phyloP scores from a whole-genome alignment of 192 early-diverging fungal species.

The Rhizophagus prolifer region DNA sequence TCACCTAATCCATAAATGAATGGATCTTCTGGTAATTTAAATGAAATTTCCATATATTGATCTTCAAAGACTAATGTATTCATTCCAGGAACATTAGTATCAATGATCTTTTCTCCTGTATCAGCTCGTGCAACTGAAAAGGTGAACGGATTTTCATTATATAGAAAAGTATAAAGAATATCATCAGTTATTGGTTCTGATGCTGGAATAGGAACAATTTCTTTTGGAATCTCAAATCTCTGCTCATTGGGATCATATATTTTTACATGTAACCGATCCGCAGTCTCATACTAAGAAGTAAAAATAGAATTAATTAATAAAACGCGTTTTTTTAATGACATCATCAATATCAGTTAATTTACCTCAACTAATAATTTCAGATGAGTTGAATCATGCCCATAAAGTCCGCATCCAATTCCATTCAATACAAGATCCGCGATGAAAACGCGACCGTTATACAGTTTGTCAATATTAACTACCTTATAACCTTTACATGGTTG shows the following conservation, averaged over 20 bases:
- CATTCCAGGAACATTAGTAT: slow-evolving; percentile 38
- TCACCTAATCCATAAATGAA: slow-evolving; percentile 72
- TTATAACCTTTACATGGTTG: slow-evolving; percentile 5
- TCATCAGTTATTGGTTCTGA: neutral
- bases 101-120: slow-evolving; percentile 42
- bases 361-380: slow-evolving; percentile 2
- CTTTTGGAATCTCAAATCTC: slow-evolving; percentile 15
- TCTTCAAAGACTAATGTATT: slow-evolving; percentile 54
- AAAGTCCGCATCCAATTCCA: neutral
- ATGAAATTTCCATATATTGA: slow-evolving; percentile 65
- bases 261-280: neutral
- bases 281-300: neutral
- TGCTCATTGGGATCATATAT: neutral
- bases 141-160: slow-evolving; percentile 40
- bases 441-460: no score
- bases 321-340: neutral
- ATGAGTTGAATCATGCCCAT: neutral
- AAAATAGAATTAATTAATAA: neutral
- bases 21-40: slow-evolving; percentile 43
- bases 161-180: neutral
- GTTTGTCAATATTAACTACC: neutral
- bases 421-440: neutral
- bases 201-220: neutral
- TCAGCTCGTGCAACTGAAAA: slow-evolving; percentile 41
- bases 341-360: neutral